Evolutionary conservation across 2,329 filamentous ascomycete genomes (phyloP), one percentile per base, ranked within the genome.

Genomic region (Macrophomina phaseolina): DNA sequence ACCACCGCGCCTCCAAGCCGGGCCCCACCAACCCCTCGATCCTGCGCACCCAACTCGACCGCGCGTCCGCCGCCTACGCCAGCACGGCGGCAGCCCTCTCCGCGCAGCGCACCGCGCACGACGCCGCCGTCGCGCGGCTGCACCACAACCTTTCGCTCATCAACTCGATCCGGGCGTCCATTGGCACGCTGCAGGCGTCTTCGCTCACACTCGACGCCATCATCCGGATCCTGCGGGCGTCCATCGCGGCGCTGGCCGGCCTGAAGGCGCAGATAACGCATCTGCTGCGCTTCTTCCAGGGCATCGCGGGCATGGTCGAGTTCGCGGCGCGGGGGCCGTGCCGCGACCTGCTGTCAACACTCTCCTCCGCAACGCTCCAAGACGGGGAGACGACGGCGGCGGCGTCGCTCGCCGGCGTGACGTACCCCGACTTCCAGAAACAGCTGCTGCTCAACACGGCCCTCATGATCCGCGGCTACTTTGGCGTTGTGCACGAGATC

Each of bases 241-340:
- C 51, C 28, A 65, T 65, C 28, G 56, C 23, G 7, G 52, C 52
- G 12, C 52, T 65, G 0, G 28, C 64, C 4, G 64, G 51, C 2
- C 6, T 65, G 1, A 65, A 65, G 48, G 64, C 56, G 34, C 64
- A 65, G 16, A 65, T 65, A 11, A 65, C 64, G 8, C 23, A 18
- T 2, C 49, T 65, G 7, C 42, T 65, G 9, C 64, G 55, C 28
- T 65, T 65, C 30, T 65, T 65, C 40, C 36, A 65, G 46, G 64
- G 51, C 12, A 65, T 65, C 9, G 40, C 64, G 8, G 42, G 18
- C 2, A 65, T 65, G 64, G 64, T 65, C n/a, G 64, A 65, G 64
- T 65, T 65, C 30, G 64, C 64, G 11, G 64, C 64, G 3, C 49
- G 51, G 8, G 36, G 51, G 1, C 64, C 49, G n/a, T 65, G 64